Conservation (phyloP, 1,139 yeast genomes). For the Pichia sp. region DNA sequence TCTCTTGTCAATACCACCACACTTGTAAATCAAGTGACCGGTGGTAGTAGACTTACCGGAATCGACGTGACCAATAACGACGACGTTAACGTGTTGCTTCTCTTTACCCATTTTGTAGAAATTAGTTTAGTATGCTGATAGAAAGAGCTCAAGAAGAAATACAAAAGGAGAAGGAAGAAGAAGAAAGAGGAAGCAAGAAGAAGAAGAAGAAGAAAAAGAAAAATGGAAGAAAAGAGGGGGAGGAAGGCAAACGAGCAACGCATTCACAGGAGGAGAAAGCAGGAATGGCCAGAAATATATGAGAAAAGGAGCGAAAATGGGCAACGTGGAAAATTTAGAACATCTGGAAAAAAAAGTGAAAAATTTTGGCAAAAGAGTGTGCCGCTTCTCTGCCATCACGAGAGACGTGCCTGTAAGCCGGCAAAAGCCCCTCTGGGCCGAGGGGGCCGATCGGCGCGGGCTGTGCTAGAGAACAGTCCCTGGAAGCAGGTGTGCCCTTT, state of each 20-base stretch:
- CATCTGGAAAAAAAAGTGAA: not conserved
- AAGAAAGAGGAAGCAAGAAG: not conserved
- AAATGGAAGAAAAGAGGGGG: not conserved
- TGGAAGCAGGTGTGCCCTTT: not conserved
- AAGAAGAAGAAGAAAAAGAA: not conserved
- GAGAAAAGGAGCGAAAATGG: not conserved
- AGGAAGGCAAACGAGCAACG: constrained; percentile 41
- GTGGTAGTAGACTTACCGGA: constrained; percentile 98
- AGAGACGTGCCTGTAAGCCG: not conserved
- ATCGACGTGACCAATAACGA: constrained; percentile 99
- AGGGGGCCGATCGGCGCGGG: not conserved
- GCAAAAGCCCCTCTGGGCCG: not conserved
- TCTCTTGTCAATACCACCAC: constrained; percentile 78
- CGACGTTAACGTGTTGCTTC: constrained; percentile 97
- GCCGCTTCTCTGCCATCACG: not conserved
- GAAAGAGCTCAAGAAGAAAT: not conserved
- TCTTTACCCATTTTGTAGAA: constrained; percentile 55
- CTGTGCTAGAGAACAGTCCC: not conserved
- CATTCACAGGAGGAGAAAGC: not conserved
- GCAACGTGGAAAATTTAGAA: not conserved
- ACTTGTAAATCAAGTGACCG: constrained; percentile 98
- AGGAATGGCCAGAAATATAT: not conserved
- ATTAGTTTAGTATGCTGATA: not conserved
- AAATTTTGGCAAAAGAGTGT: not conserved
- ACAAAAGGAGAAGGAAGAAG: not conserved